Base-by-base conservation (phyloP, 2,329 filamentous ascomycete species). In the Calonectria montana region DNA sequence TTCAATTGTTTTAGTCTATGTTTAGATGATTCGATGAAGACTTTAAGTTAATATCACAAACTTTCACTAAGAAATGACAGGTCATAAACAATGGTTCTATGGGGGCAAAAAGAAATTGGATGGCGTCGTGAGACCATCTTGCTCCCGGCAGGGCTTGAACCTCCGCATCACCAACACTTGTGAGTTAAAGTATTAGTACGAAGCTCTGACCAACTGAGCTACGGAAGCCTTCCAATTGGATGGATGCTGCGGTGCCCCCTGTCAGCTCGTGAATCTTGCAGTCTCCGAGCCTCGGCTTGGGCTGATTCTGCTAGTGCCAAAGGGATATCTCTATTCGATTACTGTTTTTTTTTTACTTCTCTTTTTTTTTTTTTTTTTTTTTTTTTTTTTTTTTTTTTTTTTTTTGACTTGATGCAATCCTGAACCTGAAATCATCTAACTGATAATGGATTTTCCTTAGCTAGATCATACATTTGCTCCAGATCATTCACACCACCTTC, bases 141-240 rank as follows among this genome's bases (percentile, higher is more conserved):
- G 53, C 53, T 59, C 53, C 53, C 53, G 53, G 53, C 53, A 59
- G 53, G 53, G 53, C 53, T 59, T 59, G 53, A 59, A 59, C 53
- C 53, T 59, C 37, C 53, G 53, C 53, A 59, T 59, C 21, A 59
- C 53, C 53, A 59, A 59, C 53, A 59, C 53, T 59, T 59, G 21
- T 0, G 9, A 39, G 53, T 27, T 18, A 25, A 45, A 59, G 53
- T 59, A 59, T 59, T 59, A 59, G 53, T 59, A 59, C 53, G 53
- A 59, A 59, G 53, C 53, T 59, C 53, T 59, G 37, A 59, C 53
- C 53, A 59, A 59, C 53, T 59, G 53, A 59, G 53, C 53, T 59
- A 59, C 53, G 53, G 53, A 59, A 59, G 53, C 53, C 53, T 15
- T 59, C 53, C 53, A 57, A 57, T 57, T 57, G 29, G n/a, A 25